These are phyloP conservation scores for Hymenoscyphus infarciens DNA, from an alignment of 2,329 filamentous ascomycete species.

Conservation along the genomic window DNA sequence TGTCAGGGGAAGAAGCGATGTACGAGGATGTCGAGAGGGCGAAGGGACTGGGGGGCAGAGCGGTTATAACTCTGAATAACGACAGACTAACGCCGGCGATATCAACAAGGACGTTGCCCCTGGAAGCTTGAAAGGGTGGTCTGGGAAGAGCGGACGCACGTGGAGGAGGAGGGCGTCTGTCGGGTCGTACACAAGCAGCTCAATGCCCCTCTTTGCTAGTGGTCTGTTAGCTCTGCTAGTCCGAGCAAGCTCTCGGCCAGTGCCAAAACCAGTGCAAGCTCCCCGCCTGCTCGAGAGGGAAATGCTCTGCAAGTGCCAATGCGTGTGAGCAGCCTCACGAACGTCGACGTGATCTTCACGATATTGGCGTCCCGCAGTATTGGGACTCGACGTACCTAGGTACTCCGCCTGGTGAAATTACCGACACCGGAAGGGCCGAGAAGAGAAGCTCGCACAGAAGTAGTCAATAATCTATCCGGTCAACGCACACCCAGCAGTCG, in stretches of 20 bases:
- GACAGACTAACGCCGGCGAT: conserved; percentile 10
- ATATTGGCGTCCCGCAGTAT: conserved; percentile 20
- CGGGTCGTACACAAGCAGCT: conserved; percentile 1
- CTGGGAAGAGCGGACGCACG: not conserved
- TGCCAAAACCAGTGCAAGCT: conserved; percentile 4
- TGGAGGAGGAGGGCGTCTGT: conserved; percentile 2
- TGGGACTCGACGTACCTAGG: conserved; percentile 17
- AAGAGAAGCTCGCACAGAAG: conserved; percentile 20
- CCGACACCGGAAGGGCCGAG: conserved; percentile 23
- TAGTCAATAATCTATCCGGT: conserved; percentile 21
- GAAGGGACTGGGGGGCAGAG: not conserved
- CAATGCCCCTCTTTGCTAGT: not conserved
- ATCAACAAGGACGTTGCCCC: not conserved
- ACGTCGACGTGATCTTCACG: conserved; percentile 22
- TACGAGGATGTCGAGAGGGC: not conserved
- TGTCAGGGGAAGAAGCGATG: not conserved
- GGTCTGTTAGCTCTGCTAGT: not conserved
- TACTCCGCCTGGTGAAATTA: conserved; percentile 17
- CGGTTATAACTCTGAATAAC: conserved; percentile 10
- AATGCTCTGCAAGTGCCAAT: conserved; percentile 6
- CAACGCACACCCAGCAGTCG: conserved; percentile 16
- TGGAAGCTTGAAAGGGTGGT: not conserved
- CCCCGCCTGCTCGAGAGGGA: not conserved
- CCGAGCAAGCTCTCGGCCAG: not conserved
- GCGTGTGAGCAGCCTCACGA: not conserved